Evolutionary conservation across 169 alveolate species (phyloP), one percentile per base, ranked within the genome.

Genomic region (Eimeria brunetti): DNA sequence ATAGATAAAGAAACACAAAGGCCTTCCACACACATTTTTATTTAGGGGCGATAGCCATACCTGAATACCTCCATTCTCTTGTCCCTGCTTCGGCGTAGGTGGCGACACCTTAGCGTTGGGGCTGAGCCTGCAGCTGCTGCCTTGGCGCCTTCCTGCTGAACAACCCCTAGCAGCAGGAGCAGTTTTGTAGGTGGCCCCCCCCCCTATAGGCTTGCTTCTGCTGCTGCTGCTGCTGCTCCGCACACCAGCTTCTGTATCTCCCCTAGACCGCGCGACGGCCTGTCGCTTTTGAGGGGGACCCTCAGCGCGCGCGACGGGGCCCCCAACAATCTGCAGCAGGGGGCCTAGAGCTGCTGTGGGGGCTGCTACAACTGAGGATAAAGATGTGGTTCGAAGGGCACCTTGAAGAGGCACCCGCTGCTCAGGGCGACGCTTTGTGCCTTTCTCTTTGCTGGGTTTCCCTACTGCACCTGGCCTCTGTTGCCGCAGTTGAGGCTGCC

Each of bases 241-340:
- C 6, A 9, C 58, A 11, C n/a, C 76, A 11, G 60, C 78, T 56
- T 38, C 73, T 16, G 76, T 44, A 56, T 84, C 91, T 20, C 76
- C 91, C 46, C 91, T 30, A 6, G 60, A 36, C 73, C 78, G 9
- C 91, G 38, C 91, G 46, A 84, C 76, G 8, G 91, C 91, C 78
- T 84, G 91, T 5, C 91, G 91, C 76, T 84, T 84, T 36, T 84
- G 91, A 58, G 91, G 91, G 20, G 91, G 91, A 7, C 91, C 91
- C 56, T 84, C 91, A 44, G 80, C 73, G 30, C 91, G 78, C 27
- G 67, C 60, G 30, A 24, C 56, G 36, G 73, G 36, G 76, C 76
- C 91, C 41, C 91, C 49, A 30, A 49, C 44, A 30, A 80, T 46
- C 22, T 49, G 89, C 22, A 80, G 27, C 6, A 46, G 33, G 33